These are phyloP conservation scores for Solanum etuberosum DNA, from an alignment of 257 asterid genomes.

Conservation along the genomic window DNA sequence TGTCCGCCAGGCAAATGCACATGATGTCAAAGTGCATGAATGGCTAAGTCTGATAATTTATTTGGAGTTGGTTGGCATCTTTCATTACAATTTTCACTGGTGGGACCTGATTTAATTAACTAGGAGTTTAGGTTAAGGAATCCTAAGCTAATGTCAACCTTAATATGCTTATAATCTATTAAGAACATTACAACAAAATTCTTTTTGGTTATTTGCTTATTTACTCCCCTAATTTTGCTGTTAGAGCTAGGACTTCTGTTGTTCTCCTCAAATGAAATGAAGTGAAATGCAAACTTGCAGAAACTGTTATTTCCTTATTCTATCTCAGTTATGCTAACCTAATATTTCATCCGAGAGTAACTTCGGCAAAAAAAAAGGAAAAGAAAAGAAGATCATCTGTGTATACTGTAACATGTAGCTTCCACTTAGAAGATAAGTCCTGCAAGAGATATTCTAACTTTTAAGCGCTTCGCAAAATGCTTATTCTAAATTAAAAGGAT, in stretches of 20 bases:
- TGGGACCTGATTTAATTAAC: background rate
- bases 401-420: too few species aligned
- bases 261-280: background rate
- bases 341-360: background rate
- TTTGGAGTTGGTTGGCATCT: background rate
- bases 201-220: background rate
- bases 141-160: background rate
- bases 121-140: background rate
- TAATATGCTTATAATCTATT: background rate
- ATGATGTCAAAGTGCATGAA: background rate
- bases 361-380: background rate
- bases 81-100: background rate
- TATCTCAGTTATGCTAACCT: background rate
- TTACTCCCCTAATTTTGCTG: background rate
- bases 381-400: background rate
- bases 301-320: background rate
- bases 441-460: background rate
- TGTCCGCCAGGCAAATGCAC: background rate
- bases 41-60: background rate
- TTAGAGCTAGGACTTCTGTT: background rate
- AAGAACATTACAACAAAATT: background rate
- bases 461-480: background rate
- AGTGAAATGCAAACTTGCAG: background rate
- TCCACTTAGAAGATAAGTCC: background rate
- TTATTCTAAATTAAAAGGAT: background rate